These are phyloP conservation scores for Chamaenerion angustifolium DNA, from an alignment of 345 rosid species.

Conservation along the genomic window DNA sequence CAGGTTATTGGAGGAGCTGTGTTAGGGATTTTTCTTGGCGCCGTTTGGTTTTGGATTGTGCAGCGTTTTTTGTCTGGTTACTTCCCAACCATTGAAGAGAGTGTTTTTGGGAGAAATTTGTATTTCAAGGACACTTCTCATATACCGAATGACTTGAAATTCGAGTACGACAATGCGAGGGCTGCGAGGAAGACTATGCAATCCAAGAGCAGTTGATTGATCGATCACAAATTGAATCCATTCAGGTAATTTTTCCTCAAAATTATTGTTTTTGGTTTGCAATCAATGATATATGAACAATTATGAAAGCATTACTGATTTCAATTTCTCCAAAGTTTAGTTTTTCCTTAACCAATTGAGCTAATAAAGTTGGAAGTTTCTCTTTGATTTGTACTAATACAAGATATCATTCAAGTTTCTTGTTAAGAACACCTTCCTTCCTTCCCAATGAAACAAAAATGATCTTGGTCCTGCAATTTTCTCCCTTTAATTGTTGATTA, in stretches of 20 bases:
- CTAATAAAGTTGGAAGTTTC: too few relatives aligned
- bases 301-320: too few relatives aligned
- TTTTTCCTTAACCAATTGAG: too few relatives aligned
- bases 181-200: constrained; percentile 46
- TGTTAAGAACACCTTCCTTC: too few relatives aligned
- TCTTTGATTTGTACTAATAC: too few relatives aligned
- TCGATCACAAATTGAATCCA: not conserved
- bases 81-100: constrained; percentile 74
- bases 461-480: too few relatives aligned
- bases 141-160: constrained; percentile 65
- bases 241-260: not conserved
- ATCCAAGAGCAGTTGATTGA: constrained; percentile 37
- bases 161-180: constrained; percentile 89
- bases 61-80: constrained; percentile 29
- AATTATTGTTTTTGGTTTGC: too few relatives aligned
- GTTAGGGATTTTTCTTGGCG: constrained; percentile 52
- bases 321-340: too few relatives aligned
- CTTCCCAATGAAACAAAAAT: too few relatives aligned
- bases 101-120: constrained; percentile 53
- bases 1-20: constrained; percentile 82
- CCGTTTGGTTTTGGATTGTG: constrained; percentile 73
- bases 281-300: too few relatives aligned
- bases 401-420: too few relatives aligned
- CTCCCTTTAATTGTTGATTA: too few relatives aligned
- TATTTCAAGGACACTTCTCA: constrained; percentile 92